Percentiles rank a stretch among this genome's conserved stretches.
phyloP scores from a whole-genome alignment of 345 rosid genomes.

The Rhodamnia argentea region DNA sequence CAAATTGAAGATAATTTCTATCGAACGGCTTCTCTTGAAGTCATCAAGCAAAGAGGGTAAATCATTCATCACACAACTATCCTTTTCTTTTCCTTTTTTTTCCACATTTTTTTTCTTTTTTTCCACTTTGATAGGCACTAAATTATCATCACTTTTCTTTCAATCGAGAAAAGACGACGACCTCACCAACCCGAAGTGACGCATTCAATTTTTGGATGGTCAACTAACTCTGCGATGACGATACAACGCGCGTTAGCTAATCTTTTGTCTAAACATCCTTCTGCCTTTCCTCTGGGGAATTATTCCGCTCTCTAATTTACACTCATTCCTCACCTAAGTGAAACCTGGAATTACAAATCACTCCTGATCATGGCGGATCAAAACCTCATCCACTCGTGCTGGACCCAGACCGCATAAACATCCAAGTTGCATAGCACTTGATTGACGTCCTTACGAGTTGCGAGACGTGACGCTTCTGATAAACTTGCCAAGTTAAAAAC shows the following conservation, averaged over 20 bases:
- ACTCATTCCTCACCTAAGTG: neutral
- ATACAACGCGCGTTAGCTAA: neutral
- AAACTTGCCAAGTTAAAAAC: neutral
- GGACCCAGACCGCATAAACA: neutral
- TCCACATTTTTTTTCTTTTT: no score
- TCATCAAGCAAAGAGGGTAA: neutral
- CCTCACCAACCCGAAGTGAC: neutral
- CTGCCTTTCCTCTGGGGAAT: neutral
- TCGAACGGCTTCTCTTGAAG: neutral
- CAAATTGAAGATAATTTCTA: neutral
- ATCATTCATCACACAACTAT: neutral
- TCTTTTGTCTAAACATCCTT: neutral
- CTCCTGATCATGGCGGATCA: neutral
- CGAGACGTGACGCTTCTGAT: neutral
- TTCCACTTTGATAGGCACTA: neutral
- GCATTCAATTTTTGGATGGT: neutral
- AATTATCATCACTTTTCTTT: neutral
- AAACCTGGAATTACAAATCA: neutral
- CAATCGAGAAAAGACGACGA: neutral
- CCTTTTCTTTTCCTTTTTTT: neutral
- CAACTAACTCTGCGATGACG: neutral
- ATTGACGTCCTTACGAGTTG: neutral
- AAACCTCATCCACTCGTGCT: neutral
- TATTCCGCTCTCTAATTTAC: neutral
- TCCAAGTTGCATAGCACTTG: neutral